Evolutionary conservation across 2,329 filamentous ascomycete species (phyloP), one percentile per base, ranked within the genome.

Genomic region (Davidsoniella eucalypti): DNA sequence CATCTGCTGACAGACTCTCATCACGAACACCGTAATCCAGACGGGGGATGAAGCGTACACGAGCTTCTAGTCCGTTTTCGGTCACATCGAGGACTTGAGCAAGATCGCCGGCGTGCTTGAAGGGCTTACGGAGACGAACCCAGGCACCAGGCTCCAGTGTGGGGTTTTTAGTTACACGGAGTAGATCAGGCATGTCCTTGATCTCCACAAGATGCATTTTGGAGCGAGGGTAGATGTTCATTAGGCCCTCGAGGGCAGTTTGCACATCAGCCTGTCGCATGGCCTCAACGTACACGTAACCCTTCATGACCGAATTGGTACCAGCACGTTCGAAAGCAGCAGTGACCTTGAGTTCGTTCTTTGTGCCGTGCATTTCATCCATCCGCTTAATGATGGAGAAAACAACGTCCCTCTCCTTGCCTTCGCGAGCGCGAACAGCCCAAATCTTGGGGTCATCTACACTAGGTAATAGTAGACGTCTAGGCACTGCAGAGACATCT

Each of bases 381-480:
- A 94, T 80, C 49, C 87, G 82, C 67, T 88, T 94, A 69, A 87
- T 86, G 57, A 98, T 84, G 25, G 80, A 80, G 61, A 87, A 84
- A 48, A 98, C 74, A 37, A 94, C 82, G 61, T 98, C 92, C 54
- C 83, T 79, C 67, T 98, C 92, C 65, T 98, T 98, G 58, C 90
- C 90, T 57, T 92, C 86, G 63, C 92, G 92, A 67, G 87, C 94
- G 59, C 84, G 81, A 55, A 94, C 82, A 54, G 84, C 87, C 86
- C 87, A 98, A 61, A 98, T 96, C 59, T 85, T 87, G 1, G 92
- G 92, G 63, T 98, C 92, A 55, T 95, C 84, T 46, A 95, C 88
- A 59, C 86, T 92, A 4, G 92, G 92, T 41, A 96, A 78, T 10
- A 96, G 74, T 40, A 96, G 68, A 54, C 86, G 78, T 64, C 90